Base-by-base conservation (phyloP, 371 early-diverging fungal species). In the Mucor saturninus region DNA sequence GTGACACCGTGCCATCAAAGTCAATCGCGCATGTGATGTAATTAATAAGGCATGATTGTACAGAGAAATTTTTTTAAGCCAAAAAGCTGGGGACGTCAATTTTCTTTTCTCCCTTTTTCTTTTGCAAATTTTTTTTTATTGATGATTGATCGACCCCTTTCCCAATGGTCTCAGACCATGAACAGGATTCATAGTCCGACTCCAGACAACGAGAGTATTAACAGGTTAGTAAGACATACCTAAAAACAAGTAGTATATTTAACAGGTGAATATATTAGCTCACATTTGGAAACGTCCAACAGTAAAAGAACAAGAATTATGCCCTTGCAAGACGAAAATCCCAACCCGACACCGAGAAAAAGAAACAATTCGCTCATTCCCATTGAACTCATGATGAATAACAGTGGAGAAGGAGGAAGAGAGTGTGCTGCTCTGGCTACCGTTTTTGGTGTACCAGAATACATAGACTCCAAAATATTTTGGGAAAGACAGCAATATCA, bases 361-460 rank as follows among this genome's bases (percentile, higher is more conserved):
- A 67, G 76, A 51, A 76, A 75, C 53, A 75, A 77, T 40, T 80
- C 80, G 9, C 57, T 81, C 9, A 79, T 74, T 48, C 74, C 75
- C 10, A 57, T 67, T 2, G 77, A 77, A 26, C 62, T 76, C 5
- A 70, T 76, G 70, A 77, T 69, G 35, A 73, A 76, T 45, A 71
- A 57, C 29, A 68, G 61, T 39, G 64, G 61, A 0, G 78, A 77
- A 62, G 78, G 78, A 31, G 72, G 74, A 8, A 56, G 72, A 40
- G 81, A 81, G 56, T 71, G 76, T 43, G 81, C 79, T 28, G 79
- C 81, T 8, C 45, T 81, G 10, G 81, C 81, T 5, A 77, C 79
- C 5, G 81, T 81, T 4, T 81, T 81, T 65, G 81, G 81, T 50
- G 77, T 78, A 5, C 76, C 73, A 30, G 81, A 81, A 59, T 81